A percentile compares a stretch with the other conserved stretches of the same genome.
phyloP scores from a whole-genome alignment of 2,329 filamentous ascomycete species.

The Aspergillus brunneoviolaceus region DNA sequence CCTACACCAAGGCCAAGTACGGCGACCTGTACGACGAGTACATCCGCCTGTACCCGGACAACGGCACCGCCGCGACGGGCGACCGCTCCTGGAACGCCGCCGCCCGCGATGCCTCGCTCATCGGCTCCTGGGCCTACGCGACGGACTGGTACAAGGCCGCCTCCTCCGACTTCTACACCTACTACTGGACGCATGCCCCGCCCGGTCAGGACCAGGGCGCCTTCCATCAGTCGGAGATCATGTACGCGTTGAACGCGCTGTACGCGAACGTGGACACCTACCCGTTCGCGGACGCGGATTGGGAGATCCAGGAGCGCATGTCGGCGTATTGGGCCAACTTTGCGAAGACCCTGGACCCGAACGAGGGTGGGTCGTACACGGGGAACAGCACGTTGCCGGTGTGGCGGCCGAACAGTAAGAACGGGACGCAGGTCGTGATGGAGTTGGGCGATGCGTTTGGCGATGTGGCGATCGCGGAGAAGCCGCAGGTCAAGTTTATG shows the following conservation, averaged over 20 bases:
- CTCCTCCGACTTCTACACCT: constrained; percentile 33
- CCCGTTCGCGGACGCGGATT: constrained; percentile 14
- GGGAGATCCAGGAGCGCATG: constrained; percentile 24
- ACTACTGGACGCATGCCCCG: constrained; percentile 39
- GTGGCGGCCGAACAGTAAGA: constrained; percentile 22
- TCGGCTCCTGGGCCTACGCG: constrained; percentile 31
- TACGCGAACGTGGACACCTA: constrained; percentile 28
- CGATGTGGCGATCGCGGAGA: constrained; percentile 22
- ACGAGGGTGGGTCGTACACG: constrained; percentile 19
- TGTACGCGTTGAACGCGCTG: constrained; percentile 39
- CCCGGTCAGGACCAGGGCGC: constrained; percentile 38
- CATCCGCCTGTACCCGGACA: constrained; percentile 29
- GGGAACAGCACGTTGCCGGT: constrained; percentile 17
- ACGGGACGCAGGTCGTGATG: constrained; percentile 24
- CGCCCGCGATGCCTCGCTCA: constrained; percentile 24
- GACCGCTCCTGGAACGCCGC: constrained; percentile 28
- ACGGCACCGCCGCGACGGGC: constrained; percentile 22
- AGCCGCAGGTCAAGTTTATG: constrained; percentile 19
- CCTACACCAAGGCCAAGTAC: constrained; percentile 33
- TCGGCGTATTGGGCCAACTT: constrained; percentile 39
- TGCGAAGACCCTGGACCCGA: constrained; percentile 33
- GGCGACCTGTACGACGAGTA: constrained; percentile 25
- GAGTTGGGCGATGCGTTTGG: constrained; percentile 22
- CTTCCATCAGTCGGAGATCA: constrained; percentile 41
- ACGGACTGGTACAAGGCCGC: constrained; percentile 29